Conservation (phyloP, 2,329 filamentous ascomycete genomes). For the Trichoderma pleuroti region DNA sequence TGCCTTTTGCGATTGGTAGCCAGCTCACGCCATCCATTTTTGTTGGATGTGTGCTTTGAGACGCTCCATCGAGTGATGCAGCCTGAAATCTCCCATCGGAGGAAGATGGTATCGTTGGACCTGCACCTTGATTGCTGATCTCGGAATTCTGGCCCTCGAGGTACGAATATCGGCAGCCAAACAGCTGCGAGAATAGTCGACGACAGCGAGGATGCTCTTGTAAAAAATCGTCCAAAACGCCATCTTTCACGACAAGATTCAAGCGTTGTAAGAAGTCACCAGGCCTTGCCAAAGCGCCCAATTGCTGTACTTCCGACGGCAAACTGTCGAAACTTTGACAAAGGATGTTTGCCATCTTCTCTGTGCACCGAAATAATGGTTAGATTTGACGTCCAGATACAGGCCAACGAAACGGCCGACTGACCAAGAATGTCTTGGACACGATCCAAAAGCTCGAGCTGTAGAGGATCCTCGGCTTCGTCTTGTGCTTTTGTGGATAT, state of each 20-base stretch:
- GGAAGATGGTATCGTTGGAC: not conserved
- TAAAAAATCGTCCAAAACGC: slow-evolving; percentile 25
- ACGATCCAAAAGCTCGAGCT: not conserved
- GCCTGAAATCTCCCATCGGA: too few relatives aligned
- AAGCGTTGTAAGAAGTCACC: slow-evolving; percentile 16
- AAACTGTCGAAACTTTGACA: not conserved
- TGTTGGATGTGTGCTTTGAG: not conserved
- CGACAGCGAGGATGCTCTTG: slow-evolving; percentile 18
- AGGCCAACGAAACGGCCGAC: not conserved
- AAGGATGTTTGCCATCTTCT: not conserved
- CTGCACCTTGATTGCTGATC: not conserved
- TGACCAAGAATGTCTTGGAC: slow-evolving; percentile 1
- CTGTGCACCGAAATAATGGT: not conserved
- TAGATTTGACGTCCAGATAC: not conserved
- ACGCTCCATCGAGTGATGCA: not conserved
- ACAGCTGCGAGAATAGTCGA: slow-evolving; percentile 21
- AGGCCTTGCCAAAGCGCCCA: not conserved
- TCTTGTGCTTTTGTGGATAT: not conserved
- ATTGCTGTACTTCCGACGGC: not conserved
- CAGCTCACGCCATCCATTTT: not conserved
- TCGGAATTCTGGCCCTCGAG: not conserved
- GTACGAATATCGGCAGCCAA: slow-evolving; percentile 23
- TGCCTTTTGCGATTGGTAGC: not conserved
- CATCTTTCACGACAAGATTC: slow-evolving; percentile 17
- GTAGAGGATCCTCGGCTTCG: not conserved